phyloP scores from a whole-genome alignment of 306 rosid species.

The Geum urbanum region DNA sequence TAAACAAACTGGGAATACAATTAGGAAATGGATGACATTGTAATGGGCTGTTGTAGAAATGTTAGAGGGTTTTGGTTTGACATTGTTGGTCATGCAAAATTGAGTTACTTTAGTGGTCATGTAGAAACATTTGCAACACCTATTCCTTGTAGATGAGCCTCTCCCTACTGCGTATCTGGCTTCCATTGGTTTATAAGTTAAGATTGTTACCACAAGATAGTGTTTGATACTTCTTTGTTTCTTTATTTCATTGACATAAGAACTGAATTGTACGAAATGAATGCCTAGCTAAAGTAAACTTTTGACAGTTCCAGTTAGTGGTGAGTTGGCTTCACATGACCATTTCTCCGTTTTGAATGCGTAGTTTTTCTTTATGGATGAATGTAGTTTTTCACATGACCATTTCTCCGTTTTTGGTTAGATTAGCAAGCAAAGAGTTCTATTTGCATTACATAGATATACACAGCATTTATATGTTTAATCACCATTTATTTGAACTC shows the following conservation, averaged over 20 bases:
- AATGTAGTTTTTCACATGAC: too few relatives aligned
- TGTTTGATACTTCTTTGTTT: background rate
- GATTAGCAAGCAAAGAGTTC: too few relatives aligned
- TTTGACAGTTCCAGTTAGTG: background rate
- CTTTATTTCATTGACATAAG: background rate
- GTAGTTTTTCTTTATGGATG: too few relatives aligned
- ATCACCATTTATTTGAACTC: too few relatives aligned
- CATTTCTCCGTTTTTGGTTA: too few relatives aligned
- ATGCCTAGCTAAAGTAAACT: background rate
- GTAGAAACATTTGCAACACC: background rate
- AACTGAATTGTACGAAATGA: too few relatives aligned
- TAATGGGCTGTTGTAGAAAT: background rate
- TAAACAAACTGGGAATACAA: background rate
- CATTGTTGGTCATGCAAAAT: too few relatives aligned
- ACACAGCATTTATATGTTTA: too few relatives aligned
- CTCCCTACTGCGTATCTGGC: background rate
- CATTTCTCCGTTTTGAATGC: too few relatives aligned
- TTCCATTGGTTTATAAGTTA: background rate
- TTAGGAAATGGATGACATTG: background rate
- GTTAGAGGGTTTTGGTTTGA: background rate
- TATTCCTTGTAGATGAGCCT: background rate
- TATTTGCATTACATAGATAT: too few relatives aligned
- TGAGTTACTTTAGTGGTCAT: too few relatives aligned
- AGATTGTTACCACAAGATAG: background rate
- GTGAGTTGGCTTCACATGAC: background rate